Conservation (phyloP, 2,329 filamentous ascomycete genomes). For the Sporothrix mexicana region DNA sequence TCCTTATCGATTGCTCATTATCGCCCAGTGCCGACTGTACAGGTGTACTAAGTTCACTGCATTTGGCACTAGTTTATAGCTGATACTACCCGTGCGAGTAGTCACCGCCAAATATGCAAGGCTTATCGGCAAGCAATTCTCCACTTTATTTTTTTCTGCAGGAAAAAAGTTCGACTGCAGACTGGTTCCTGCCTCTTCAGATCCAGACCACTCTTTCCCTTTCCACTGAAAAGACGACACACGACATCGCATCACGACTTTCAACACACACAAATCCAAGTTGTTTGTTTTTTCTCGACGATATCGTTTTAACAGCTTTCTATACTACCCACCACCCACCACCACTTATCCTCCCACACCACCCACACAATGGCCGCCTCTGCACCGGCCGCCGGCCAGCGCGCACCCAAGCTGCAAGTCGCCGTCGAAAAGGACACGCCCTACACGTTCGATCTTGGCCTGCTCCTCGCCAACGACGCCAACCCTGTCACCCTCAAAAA, state of each 20-base stretch:
- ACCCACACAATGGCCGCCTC: slow-evolving; percentile 41
- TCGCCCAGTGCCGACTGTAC: background rate
- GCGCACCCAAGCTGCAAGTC: slow-evolving; percentile 59
- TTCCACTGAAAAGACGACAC: background rate
- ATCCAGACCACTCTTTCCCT: background rate
- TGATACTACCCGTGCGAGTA: background rate
- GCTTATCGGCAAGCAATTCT: background rate
- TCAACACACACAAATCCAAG: too few species aligned
- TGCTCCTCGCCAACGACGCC: slow-evolving; percentile 83
- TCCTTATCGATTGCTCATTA: slow-evolving; percentile 6
- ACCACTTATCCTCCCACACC: background rate
- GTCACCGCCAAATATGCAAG: background rate
- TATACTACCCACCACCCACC: background rate
- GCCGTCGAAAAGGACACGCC: slow-evolving; percentile 82
- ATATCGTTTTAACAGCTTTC: too few species aligned
- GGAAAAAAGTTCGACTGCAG: slow-evolving; percentile 22
- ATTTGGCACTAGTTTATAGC: background rate
- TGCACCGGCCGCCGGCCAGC: slow-evolving; percentile 42
- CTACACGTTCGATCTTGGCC: slow-evolving; percentile 90
- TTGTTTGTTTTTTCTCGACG: too few species aligned
- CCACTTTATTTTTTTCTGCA: slow-evolving; percentile 31
- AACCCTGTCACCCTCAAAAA: slow-evolving; percentile 71
- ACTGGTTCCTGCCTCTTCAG: background rate
- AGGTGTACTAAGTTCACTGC: background rate
- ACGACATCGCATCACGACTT: background rate